Percentiles rank a stretch among this genome's conserved stretches.
Conservation (phyloP, 2,329 filamentous ascomycete genomes). For the Neodidymelliopsis sp. region DNA sequence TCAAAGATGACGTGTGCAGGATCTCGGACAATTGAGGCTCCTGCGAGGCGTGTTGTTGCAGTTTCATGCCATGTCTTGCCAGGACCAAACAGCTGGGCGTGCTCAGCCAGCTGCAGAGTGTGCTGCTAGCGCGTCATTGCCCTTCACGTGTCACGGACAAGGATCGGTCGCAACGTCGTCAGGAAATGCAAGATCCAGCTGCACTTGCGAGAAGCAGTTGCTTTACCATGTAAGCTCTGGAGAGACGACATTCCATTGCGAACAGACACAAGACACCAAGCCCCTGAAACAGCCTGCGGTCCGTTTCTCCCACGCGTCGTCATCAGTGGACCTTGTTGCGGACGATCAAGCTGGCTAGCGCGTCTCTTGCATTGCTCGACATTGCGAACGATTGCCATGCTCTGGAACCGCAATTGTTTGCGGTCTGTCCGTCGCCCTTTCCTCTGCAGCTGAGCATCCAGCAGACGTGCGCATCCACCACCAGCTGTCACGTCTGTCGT, state of each 20-base stretch:
- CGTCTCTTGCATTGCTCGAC: constrained; percentile 18
- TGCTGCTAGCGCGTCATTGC: constrained; percentile 12
- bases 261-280: neutral
- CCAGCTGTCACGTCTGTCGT: constrained; percentile 12
- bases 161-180: constrained; percentile 6
- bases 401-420: constrained; percentile 3
- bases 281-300: constrained; percentile 6
- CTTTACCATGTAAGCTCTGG: neutral
- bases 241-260: constrained; percentile 1
- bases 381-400: neutral
- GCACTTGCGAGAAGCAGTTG: too few species aligned
- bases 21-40: constrained; percentile 1
- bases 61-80: neutral
- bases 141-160: constrained; percentile 10
- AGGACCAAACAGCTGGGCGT: constrained; percentile 5
- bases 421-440: constrained; percentile 9
- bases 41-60: neutral
- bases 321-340: constrained; percentile 26
- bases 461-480: neutral
- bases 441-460: neutral
- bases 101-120: constrained; percentile 13
- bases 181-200: constrained; percentile 8
- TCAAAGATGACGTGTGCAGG: constrained; percentile 6
- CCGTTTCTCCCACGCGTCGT: constrained; percentile 22
- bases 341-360: constrained; percentile 22